Percentiles rank a stretch among this genome's conserved stretches.
Conservation (phyloP, 371 early-diverging fungal species). For the Lichtheimia ramosa region DNA sequence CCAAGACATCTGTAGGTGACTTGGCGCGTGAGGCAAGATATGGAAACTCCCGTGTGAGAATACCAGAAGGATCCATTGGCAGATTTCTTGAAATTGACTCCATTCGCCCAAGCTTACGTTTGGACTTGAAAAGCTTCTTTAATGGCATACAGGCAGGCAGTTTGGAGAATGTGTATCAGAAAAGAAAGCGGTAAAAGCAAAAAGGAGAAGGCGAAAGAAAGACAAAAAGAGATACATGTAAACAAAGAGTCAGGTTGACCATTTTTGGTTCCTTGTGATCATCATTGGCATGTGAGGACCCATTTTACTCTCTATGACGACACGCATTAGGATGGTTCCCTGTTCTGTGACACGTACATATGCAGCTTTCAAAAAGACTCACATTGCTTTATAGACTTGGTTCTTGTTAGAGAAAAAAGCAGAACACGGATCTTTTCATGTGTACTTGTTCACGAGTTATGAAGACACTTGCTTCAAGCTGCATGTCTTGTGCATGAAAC, state of each 20-base stretch:
- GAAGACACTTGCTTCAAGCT: no score
- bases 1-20: conserved; percentile 18
- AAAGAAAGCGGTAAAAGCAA: background rate
- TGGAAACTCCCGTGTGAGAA: conserved; percentile 10
- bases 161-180: background rate
- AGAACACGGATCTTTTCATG: no score
- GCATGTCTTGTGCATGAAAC: no score
- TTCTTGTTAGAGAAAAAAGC: no score
- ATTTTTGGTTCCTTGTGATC: no score
- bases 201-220: background rate
- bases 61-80: conserved; percentile 3
- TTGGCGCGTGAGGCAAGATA: conserved; percentile 6
- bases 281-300: no score
- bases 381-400: no score
- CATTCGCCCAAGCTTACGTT: background rate
- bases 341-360: no score
- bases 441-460: no score
- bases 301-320: no score
- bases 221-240: background rate
- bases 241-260: background rate
- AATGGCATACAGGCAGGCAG: background rate
- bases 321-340: no score
- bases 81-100: background rate
- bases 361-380: no score
- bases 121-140: background rate